A percentile compares a stretch with the other conserved stretches of the same genome.
Evolutionary conservation across 2,329 filamentous ascomycete genomes (phyloP).

Genomic region (Acephala macrosclerotiorum): DNA sequence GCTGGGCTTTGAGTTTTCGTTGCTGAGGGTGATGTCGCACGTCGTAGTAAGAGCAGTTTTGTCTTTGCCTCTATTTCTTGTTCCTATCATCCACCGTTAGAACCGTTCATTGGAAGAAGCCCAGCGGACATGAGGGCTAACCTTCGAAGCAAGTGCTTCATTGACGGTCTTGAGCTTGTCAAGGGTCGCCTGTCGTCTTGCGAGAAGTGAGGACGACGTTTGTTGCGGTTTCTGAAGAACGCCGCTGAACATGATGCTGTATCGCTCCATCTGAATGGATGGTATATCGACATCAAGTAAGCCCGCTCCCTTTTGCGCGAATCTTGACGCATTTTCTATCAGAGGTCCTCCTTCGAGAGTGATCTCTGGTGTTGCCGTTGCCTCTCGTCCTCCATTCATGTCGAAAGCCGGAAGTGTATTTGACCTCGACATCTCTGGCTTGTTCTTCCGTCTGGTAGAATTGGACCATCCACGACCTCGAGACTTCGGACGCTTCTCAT

Average conservation of each 20-base stretch:
- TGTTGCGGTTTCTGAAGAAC: conserved; percentile 60
- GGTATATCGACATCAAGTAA: conserved; percentile 83
- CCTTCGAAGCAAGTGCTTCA: conserved; percentile 50
- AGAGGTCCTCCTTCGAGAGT: conserved; percentile 34
- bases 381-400: conserved; percentile 23
- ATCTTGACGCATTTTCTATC: conserved; percentile 10
- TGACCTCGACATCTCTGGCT: conserved; percentile 37
- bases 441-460: conserved; percentile 37
- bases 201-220: conserved; percentile 51
- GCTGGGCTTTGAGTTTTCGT: conserved; percentile 50
- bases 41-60: conserved; percentile 45
- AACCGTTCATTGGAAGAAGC: conserved; percentile 20
- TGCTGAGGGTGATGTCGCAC: conserved; percentile 58
- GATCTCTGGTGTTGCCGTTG: conserved; percentile 32
- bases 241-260: conserved; percentile 91
- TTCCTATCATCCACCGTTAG: conserved; percentile 43
- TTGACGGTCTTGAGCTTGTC: conserved; percentile 64
- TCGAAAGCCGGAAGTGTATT: conserved; percentile 39
- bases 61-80: conserved; percentile 44
- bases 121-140: conserved; percentile 30
- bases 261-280: conserved; percentile 81
- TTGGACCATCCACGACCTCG: conserved; percentile 33
- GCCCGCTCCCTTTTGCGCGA: conserved; percentile 35
- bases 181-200: conserved; percentile 65
- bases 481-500: conserved; percentile 28